Percentiles rank a stretch among this genome's conserved stretches.
These are phyloP conservation scores for Exophiala bonariae DNA, from an alignment of 2,329 filamentous ascomycete genomes.

Conservation along the genomic window DNA sequence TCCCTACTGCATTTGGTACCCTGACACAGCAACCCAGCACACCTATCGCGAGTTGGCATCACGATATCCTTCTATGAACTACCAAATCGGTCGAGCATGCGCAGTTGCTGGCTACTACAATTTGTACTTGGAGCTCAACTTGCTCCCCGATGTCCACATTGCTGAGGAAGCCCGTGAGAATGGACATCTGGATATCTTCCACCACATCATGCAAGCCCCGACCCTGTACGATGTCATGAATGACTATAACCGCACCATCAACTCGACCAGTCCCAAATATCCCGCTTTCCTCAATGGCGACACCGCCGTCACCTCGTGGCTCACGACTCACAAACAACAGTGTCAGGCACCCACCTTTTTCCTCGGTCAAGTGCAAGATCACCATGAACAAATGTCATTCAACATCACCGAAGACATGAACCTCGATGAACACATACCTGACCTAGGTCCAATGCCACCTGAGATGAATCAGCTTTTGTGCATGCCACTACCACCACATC, in stretches of 20 bases:
- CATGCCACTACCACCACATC: not conserved
- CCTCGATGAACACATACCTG: not conserved
- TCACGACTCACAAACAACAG: not conserved
- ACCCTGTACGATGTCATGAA: not conserved
- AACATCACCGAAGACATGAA: not conserved
- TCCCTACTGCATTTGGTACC: not conserved
- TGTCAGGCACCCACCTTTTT: not conserved
- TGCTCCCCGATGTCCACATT: not conserved
- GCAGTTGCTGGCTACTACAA: not conserved
- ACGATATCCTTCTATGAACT: not conserved
- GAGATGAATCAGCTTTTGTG: not conserved
- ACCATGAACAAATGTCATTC: not conserved
- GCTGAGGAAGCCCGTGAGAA: not conserved
- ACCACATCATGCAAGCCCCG: not conserved
- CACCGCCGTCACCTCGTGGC: not conserved
- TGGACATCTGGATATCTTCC: not conserved
- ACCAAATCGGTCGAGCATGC: not conserved
- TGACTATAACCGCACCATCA: not conserved
- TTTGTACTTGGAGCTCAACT: not conserved
- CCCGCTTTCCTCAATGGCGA: not conserved
- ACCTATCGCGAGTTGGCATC: not conserved
- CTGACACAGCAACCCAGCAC: not conserved
- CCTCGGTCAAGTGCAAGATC: not conserved
- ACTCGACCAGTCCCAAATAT: not conserved
- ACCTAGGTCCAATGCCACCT: too few species aligned